A percentile compares a stretch with the other conserved stretches of the same genome.
These are phyloP conservation scores for Trichophyton benhamiae DNA, from an alignment of 2,329 filamentous ascomycete genomes.

Conservation along the genomic window DNA sequence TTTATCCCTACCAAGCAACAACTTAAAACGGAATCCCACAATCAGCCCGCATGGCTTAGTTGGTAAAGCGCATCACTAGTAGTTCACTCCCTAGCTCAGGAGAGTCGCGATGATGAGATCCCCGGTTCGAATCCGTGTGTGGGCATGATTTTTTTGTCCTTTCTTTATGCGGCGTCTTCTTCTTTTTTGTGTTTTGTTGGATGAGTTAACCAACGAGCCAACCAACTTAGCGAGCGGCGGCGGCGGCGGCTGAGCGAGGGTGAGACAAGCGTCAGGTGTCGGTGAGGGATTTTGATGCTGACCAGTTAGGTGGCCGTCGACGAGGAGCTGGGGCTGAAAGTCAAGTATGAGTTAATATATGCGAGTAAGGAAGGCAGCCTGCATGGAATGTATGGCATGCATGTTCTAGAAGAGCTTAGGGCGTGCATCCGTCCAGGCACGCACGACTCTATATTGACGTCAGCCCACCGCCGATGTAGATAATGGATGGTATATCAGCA, in stretches of 20 bases:
- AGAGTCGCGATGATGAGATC: slow-evolving; percentile 12
- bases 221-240: not conserved
- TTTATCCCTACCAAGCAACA: not conserved
- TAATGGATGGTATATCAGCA: too few species aligned
- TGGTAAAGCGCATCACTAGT: slow-evolving; percentile 15
- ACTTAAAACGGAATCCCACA: not conserved
- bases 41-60: slow-evolving; percentile 13
- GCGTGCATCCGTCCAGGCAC: not conserved
- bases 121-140: slow-evolving; percentile 14
- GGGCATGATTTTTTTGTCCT: slow-evolving; percentile 9
- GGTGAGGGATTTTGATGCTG: too few species aligned
- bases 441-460: not conserved
- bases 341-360: not conserved
- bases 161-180: not conserved
- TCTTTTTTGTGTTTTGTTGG: not conserved
- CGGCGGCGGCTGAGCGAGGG: too few species aligned
- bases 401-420: not conserved
- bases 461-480: not conserved
- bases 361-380: not conserved
- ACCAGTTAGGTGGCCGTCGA: too few species aligned
- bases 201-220: not conserved
- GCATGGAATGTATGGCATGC: not conserved
- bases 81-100: not conserved
- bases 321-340: too few species aligned
- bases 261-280: too few species aligned